Percentiles rank a stretch among this genome's conserved stretches.
These are phyloP conservation scores for Pseudonectria foliicola DNA, from an alignment of 2,329 filamentous ascomycete species.

Conservation along the genomic window DNA sequence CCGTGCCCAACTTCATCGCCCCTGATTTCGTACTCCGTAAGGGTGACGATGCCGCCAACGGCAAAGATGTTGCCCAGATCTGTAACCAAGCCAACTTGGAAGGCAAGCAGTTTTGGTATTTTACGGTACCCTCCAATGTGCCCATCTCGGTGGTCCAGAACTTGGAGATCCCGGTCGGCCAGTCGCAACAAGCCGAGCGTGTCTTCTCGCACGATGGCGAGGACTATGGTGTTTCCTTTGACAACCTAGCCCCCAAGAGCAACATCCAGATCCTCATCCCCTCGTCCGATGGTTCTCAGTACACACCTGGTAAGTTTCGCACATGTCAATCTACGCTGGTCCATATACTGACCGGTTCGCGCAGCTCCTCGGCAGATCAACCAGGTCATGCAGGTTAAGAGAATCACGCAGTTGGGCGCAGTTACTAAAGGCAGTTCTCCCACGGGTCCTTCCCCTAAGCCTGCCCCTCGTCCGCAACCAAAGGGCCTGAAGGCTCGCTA, in stretches of 20 bases:
- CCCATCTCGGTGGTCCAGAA: slow-evolving; percentile 61
- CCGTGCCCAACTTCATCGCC: slow-evolving; percentile 38
- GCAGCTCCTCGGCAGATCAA: slow-evolving; percentile 38
- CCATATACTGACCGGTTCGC: slow-evolving; percentile 5
- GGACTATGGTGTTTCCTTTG: slow-evolving; percentile 53
- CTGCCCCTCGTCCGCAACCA: slow-evolving; percentile 55
- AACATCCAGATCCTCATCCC: slow-evolving; percentile 57
- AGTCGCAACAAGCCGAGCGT: slow-evolving; percentile 42
- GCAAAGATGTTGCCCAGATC: slow-evolving; percentile 44
- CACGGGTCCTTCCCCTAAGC: slow-evolving; percentile 40
- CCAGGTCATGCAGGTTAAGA: slow-evolving; percentile 58
- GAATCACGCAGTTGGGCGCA: slow-evolving; percentile 50
- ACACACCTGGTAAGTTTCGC: slow-evolving; percentile 42
- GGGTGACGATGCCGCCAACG: slow-evolving; percentile 29
- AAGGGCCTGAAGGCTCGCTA: slow-evolving; percentile 60
- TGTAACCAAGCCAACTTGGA: slow-evolving; percentile 53
- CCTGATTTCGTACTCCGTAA: slow-evolving; percentile 50
- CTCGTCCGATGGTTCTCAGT: slow-evolving; percentile 45
- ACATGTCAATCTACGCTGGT: neutral
- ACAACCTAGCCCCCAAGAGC: slow-evolving; percentile 41
- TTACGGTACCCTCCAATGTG: slow-evolving; percentile 63
- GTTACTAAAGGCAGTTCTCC: slow-evolving; percentile 23
- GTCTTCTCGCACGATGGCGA: slow-evolving; percentile 57
- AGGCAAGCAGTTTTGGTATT: slow-evolving; percentile 75
- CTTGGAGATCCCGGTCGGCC: slow-evolving; percentile 53